Evolutionary conservation across 2,329 filamentous ascomycete genomes (phyloP).

Genomic region (Dactylellina drechsleri): DNA sequence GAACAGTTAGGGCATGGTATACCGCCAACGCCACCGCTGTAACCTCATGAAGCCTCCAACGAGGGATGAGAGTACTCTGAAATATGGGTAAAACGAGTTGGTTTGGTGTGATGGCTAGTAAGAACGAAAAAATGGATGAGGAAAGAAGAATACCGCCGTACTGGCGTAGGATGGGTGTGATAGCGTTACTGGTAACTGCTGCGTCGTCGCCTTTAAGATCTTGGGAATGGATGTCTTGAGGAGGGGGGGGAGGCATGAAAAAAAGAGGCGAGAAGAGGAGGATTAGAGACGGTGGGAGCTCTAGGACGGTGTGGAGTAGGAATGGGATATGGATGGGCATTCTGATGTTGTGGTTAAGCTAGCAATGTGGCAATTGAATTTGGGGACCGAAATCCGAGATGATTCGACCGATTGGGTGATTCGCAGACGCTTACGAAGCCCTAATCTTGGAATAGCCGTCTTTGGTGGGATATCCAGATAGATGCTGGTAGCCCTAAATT

Average conservation of each 20-base stretch:
- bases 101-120: conserved; percentile 28
- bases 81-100: background rate
- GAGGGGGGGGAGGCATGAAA: conserved; percentile 9
- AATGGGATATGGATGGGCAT: conserved; percentile 29
- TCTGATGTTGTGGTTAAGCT: background rate
- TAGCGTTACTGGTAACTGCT: too few relatives aligned
- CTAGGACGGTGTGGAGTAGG: conserved; percentile 36
- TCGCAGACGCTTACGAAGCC: background rate
- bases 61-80: background rate
- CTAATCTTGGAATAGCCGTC: too few relatives aligned
- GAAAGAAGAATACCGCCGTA: conserved; percentile 41
- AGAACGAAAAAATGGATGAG: conserved; percentile 28
- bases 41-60: conserved; percentile 27
- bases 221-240: background rate
- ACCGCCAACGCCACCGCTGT: conserved; percentile 16
- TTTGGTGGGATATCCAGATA: background rate
- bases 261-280: conserved; percentile 37
- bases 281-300: conserved; percentile 31
- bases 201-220: background rate
- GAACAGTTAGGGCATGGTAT: conserved; percentile 36
- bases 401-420: background rate
- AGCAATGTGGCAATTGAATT: too few relatives aligned
- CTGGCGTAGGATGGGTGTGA: conserved; percentile 33
- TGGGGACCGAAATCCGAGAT: background rate
- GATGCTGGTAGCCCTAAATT: background rate